These are phyloP conservation scores for Papiliotrema fonsecae DNA, from an alignment of 1,284 basidiomycete species.

Conservation along the genomic window DNA sequence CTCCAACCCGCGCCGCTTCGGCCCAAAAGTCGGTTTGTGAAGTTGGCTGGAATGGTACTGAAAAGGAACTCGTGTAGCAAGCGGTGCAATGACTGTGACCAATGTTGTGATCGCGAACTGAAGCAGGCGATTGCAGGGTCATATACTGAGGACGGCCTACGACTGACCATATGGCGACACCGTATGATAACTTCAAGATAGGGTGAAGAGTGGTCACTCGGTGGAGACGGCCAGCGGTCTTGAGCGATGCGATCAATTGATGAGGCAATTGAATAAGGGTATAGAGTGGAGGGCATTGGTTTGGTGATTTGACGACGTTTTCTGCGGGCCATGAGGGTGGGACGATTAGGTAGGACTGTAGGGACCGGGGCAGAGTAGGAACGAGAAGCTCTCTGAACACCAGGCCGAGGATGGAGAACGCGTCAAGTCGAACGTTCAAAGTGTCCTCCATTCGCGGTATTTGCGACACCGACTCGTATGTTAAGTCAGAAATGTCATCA, in stretches of 20 bases:
- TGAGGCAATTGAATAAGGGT: slow-evolving; percentile 14
- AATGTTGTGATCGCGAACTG: slow-evolving; percentile 18
- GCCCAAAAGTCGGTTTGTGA: slow-evolving; percentile 25
- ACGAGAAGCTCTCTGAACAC: slow-evolving; percentile 29
- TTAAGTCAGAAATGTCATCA: slow-evolving; percentile 11
- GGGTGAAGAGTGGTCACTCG: slow-evolving; percentile 34
- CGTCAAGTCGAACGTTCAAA: slow-evolving; percentile 16
- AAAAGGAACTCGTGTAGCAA: slow-evolving; percentile 28
- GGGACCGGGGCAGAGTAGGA: slow-evolving; percentile 27
- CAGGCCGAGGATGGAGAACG: slow-evolving; percentile 21
- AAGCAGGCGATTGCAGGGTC: slow-evolving; percentile 23
- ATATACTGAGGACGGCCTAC: slow-evolving; percentile 7
- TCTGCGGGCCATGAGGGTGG: slow-evolving; percentile 26
- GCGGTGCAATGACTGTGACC: slow-evolving; percentile 26
- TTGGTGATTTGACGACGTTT: slow-evolving; percentile 8
- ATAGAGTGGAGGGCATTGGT: slow-evolving; percentile 6
- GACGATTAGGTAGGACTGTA: slow-evolving; percentile 19
- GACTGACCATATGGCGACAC: slow-evolving; percentile 26
- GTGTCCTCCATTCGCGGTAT: slow-evolving; percentile 23
- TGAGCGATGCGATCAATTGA: slow-evolving; percentile 14
- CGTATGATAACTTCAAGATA: slow-evolving; percentile 24
- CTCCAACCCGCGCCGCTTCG: slow-evolving; percentile 4
- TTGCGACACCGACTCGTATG: slow-evolving; percentile 10
- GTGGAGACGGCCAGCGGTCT: slow-evolving; percentile 14
- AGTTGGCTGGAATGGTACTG: slow-evolving; percentile 7